Percentiles rank a stretch among this genome's conserved stretches.
These are phyloP conservation scores for Candida quercuum DNA, from an alignment of 805 yeast genomes.

Conservation along the genomic window DNA sequence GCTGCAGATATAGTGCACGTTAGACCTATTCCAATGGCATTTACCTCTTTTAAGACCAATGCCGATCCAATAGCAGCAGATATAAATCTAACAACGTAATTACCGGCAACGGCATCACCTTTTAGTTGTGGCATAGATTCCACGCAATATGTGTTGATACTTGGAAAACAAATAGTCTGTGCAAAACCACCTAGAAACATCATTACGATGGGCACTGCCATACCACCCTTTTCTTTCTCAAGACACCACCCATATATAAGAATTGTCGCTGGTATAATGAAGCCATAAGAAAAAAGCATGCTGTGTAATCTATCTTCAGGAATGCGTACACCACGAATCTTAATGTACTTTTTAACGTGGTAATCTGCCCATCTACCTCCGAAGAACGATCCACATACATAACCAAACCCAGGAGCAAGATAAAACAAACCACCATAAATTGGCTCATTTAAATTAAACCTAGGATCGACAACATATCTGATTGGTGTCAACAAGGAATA, in stretches of 20 bases:
- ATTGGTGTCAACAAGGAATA: conserved; percentile 49
- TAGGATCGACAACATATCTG: conserved; percentile 48
- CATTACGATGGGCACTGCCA: conserved; percentile 46
- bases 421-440: conserved; percentile 48
- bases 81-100: conserved; percentile 44
- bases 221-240: conserved; percentile 45
- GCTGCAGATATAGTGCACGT: conserved; percentile 44
- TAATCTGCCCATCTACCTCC: conserved; percentile 52
- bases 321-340: conserved; percentile 33
- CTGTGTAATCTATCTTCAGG: conserved; percentile 50
- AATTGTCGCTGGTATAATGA: conserved; percentile 39
- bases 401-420: conserved; percentile 54
- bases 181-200: conserved; percentile 45
- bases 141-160: conserved; percentile 51
- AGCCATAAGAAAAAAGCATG: conserved; percentile 33
- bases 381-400: conserved; percentile 40
- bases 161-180: conserved; percentile 48
- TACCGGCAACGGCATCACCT: conserved; percentile 53
- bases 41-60: conserved; percentile 39
- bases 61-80: conserved; percentile 50
- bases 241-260: conserved; percentile 52
- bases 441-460: conserved; percentile 44
- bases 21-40: conserved; percentile 53
- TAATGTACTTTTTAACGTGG: conserved; percentile 38
- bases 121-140: conserved; percentile 50